Conservation (phyloP, 2,329 filamentous ascomycete genomes). For the Ophiostoma sp. region DNA sequence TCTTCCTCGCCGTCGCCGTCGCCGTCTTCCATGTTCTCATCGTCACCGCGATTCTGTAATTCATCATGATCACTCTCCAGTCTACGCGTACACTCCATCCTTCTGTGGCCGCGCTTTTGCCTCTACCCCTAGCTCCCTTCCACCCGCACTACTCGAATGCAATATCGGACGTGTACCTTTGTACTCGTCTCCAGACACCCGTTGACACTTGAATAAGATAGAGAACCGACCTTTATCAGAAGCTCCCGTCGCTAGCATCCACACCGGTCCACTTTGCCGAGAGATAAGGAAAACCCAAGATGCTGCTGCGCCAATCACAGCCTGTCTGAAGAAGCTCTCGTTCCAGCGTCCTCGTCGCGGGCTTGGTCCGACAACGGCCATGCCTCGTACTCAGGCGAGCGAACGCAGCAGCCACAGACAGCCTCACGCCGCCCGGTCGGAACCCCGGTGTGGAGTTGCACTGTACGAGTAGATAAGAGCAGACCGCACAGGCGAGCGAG, state of each 20-base stretch:
- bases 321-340: neutral
- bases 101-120: too few relatives aligned
- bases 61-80: too few relatives aligned
- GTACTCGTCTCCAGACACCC: too few relatives aligned
- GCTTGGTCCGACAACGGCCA: conserved; percentile 10
- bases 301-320: conserved; percentile 11
- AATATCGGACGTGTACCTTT: too few relatives aligned
- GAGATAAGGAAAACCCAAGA: conserved; percentile 26
- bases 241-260: conserved; percentile 13
- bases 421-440: neutral
- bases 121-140: too few relatives aligned
- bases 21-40: too few relatives aligned
- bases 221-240: neutral
- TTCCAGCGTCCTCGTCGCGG: neutral
- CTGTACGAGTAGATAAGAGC: neutral
- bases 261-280: conserved; percentile 24
- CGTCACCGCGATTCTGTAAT: too few relatives aligned
- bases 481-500: neutral
- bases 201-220: conserved; percentile 4
- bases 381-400: neutral
- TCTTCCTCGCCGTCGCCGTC: too few relatives aligned
- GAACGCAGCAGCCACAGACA: neutral
- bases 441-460: neutral
- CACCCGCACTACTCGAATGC: too few relatives aligned
- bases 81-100: too few relatives aligned